Base-by-base conservation (phyloP, 495 filamentous ascomycete species). In the Penicillium simplicissimum region DNA sequence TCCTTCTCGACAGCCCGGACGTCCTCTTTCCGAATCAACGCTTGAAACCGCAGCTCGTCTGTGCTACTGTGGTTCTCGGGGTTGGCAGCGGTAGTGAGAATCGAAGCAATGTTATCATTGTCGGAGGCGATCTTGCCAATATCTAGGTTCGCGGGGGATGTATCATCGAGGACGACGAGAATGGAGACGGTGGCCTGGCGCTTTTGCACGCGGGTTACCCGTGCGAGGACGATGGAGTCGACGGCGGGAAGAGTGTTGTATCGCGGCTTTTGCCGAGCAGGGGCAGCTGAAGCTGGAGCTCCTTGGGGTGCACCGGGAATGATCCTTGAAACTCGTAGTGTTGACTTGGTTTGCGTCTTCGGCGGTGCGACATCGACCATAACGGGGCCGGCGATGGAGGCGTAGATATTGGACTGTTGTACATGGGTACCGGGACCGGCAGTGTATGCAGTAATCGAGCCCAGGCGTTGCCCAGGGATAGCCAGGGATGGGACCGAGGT, bases 1-100 rank as follows among this genome's bases (percentile, higher is more conserved):
- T 98, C 95, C 78, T 96, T 96, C 83, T 98, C 95, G 40, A 94
- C 96, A 17, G 91, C 92, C 55, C 95, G 81, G 13, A 98, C 90
- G 68, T 98, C 95, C 75, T 98, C 94, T 62, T 86, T 86, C 9
- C 94, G 82, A 47, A 88, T 82, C 14, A 80, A 67, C 8, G 74
- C 81, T 48, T 76, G 77, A 72, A 79, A 85, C 17, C 78, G 74
- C 15, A 80, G 66, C 53, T 82, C 82, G 52, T 84, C 81, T 13
- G 76, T 74, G 59, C 66, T 81, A 52, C 71, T 78, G 61, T 79
- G 73, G 62, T 79, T 80, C 55, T 80, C 77, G 2, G 77, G 74
- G 61, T 80, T 77, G 19, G 77, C 74, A 42, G 76, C 74, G 15
- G 73, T 74, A 8, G 72, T 71, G 25, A 80, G 68, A 48, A 81